Evolutionary conservation across 352 stramenopile genomes (phyloP).

Genomic region (Globisporangium barbulae): DNA sequence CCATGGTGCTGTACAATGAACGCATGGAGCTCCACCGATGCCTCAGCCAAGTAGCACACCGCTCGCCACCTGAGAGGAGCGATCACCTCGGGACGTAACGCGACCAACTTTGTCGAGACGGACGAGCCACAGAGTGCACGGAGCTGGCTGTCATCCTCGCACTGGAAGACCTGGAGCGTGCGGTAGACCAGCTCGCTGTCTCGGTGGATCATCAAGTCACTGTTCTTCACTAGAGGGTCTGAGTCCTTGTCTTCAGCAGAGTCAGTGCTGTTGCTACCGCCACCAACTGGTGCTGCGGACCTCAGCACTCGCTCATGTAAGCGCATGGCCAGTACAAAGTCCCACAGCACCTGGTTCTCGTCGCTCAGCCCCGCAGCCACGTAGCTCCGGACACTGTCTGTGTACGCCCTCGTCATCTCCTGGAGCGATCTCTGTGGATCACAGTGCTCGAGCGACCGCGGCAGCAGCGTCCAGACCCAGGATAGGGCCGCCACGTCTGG

Average conservation of each 20-base stretch:
- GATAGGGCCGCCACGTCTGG: slow-evolving; percentile 10
- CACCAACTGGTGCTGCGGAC: not conserved
- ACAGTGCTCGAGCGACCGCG: slow-evolving; percentile 9
- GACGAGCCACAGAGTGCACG: slow-evolving; percentile 6
- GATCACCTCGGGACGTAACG: slow-evolving; percentile 21
- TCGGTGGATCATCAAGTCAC: not conserved
- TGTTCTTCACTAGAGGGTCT: not conserved
- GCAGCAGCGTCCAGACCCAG: slow-evolving; percentile 42
- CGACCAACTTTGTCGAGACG: slow-evolving; percentile 17
- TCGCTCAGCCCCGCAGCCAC: slow-evolving; percentile 29
- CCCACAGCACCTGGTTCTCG: slow-evolving; percentile 30
- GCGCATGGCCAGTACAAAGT: slow-evolving; percentile 35
- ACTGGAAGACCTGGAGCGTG: slow-evolving; percentile 5
- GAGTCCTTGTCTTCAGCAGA: not conserved
- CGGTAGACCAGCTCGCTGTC: slow-evolving; percentile 11
- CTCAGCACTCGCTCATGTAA: slow-evolving; percentile 23
- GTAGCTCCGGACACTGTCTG: slow-evolving; percentile 11
- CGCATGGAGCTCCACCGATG: slow-evolving; percentile 20
- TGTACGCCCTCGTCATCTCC: slow-evolving; percentile 19
- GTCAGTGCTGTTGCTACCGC: not conserved
- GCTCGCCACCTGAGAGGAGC: slow-evolving; percentile 21
- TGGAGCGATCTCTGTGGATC: slow-evolving; percentile 19
- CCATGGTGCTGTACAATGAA: slow-evolving; percentile 21
- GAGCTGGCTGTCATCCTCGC: slow-evolving; percentile 7
- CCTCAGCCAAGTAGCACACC: slow-evolving; percentile 31